These are phyloP conservation scores for Drechslera avenae DNA, from an alignment of 2,329 filamentous ascomycete genomes.

Conservation along the genomic window DNA sequence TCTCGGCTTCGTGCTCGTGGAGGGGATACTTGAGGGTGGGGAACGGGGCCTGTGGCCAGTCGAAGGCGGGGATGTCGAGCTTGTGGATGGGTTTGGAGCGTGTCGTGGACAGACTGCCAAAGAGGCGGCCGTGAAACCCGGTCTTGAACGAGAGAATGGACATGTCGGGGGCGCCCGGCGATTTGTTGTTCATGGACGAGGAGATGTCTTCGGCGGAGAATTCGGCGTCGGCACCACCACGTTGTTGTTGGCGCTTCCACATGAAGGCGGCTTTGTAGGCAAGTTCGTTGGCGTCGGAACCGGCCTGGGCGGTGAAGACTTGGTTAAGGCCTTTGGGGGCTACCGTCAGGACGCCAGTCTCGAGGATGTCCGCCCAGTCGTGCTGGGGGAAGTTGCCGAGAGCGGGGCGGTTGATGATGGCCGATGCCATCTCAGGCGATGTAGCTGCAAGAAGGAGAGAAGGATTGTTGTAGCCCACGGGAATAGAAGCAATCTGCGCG, in stretches of 20 bases:
- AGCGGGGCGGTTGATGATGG: slow-evolving; percentile 86
- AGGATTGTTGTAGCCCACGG: slow-evolving; percentile 91
- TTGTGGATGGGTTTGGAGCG: slow-evolving; percentile 95
- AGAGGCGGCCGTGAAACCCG: slow-evolving; percentile 88
- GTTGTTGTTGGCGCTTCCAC: slow-evolving; percentile 81
- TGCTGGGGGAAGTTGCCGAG: slow-evolving; percentile 88
- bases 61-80: slow-evolving; percentile 90
- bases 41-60: slow-evolving; percentile 92
- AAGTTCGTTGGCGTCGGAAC: slow-evolving; percentile 91
- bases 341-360: slow-evolving; percentile 78
- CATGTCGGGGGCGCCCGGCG: slow-evolving; percentile 76
- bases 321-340: slow-evolving; percentile 84
- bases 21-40: slow-evolving; percentile 85
- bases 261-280: slow-evolving; percentile 97
- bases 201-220: slow-evolving; percentile 78
- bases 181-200: slow-evolving; percentile 79
- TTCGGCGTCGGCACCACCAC: slow-evolving; percentile 76
- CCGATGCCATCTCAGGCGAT: slow-evolving; percentile 77
- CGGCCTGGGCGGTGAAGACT: slow-evolving; percentile 88
- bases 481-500: slow-evolving; percentile 91
- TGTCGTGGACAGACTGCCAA: slow-evolving; percentile 85
- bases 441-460: slow-evolving; percentile 70
- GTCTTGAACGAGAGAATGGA: slow-evolving; percentile 89
- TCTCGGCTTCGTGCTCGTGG: slow-evolving; percentile 77
- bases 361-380: slow-evolving; percentile 81